Evolutionary conservation across 2,329 filamentous ascomycete genomes (phyloP).

Genomic region (Aspergillaceae sp.): DNA sequence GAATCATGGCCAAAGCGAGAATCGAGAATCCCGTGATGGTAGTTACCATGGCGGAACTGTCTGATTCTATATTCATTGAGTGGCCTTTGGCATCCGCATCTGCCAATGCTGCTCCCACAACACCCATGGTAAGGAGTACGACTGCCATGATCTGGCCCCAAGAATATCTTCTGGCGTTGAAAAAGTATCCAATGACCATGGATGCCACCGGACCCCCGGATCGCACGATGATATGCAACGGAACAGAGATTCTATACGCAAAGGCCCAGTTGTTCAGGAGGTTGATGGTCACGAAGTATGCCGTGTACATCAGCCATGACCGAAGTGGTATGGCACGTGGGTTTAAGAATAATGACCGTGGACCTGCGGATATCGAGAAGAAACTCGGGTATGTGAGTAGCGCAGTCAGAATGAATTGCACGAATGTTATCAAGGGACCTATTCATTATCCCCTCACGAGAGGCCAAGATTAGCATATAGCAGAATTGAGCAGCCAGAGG

Average conservation of each 20-base stretch:
- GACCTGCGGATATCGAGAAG: conserved; percentile 52
- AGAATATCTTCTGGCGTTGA: conserved; percentile 71
- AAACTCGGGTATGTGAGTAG: conserved; percentile 68
- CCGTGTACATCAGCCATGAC: conserved; percentile 81
- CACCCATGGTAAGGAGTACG: conserved; percentile 71
- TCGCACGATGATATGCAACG: conserved; percentile 90
- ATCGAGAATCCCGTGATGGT: conserved; percentile 62
- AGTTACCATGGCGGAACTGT: conserved; percentile 24
- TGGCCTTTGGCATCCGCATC: conserved; percentile 72
- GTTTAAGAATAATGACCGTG: conserved; percentile 63
- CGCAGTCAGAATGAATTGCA: conserved; percentile 78
- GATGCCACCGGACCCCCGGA: conserved; percentile 95
- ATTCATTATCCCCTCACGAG: neutral
- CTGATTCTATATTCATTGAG: conserved; percentile 31
- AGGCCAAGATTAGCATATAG: neutral
- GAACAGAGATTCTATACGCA: conserved; percentile 91
- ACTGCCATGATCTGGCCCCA: conserved; percentile 73
- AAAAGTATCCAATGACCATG: conserved; percentile 79
- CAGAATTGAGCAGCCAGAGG: neutral
- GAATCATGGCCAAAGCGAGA: conserved; percentile 76
- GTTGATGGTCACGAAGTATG: conserved; percentile 88
- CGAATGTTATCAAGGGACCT: conserved; percentile 81
- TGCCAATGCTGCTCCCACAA: conserved; percentile 80
- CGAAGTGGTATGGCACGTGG: conserved; percentile 71
- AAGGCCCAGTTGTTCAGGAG: conserved; percentile 97